phyloP scores from a whole-genome alignment of 106 monocot species.

The Dioscorea zingiberensis region DNA sequence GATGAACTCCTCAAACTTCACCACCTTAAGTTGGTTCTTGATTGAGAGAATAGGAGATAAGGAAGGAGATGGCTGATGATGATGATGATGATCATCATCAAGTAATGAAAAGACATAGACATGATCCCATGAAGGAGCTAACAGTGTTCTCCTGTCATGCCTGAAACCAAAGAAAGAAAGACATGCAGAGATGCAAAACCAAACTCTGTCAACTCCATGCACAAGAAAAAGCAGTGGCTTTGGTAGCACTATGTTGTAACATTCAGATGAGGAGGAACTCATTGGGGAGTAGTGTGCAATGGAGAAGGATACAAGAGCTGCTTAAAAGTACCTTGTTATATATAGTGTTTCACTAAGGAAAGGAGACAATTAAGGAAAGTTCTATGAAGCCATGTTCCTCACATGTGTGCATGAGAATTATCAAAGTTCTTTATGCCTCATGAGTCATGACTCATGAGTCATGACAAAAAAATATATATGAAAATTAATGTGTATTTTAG shows the following conservation, averaged over 20 bases:
- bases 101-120: neutral
- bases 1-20: constrained; percentile 6
- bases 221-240: constrained; percentile 12
- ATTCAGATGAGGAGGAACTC: constrained; percentile 1
- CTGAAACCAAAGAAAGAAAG: constrained; percentile 10
- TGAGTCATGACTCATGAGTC: too few species aligned
- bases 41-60: too few species aligned
- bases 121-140: neutral
- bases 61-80: too few species aligned
- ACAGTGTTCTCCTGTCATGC: neutral
- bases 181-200: neutral
- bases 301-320: too few species aligned
- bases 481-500: too few species aligned
- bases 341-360: too few species aligned
- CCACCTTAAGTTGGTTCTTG: constrained; percentile 7
- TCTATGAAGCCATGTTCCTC: too few species aligned
- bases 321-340: too few species aligned
- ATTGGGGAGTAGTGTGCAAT: neutral
- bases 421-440: too few species aligned
- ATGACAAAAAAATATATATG: too few species aligned
- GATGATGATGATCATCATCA: neutral
- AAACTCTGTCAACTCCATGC: constrained; percentile 7
- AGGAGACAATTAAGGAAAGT: too few species aligned
- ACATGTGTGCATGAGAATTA: too few species aligned
- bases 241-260: constrained; percentile 8